A percentile compares a stretch with the other conserved stretches of the same genome.
phyloP scores from a whole-genome alignment of 2,329 filamentous ascomycete genomes.

The Ophiostoma perfectum region DNA sequence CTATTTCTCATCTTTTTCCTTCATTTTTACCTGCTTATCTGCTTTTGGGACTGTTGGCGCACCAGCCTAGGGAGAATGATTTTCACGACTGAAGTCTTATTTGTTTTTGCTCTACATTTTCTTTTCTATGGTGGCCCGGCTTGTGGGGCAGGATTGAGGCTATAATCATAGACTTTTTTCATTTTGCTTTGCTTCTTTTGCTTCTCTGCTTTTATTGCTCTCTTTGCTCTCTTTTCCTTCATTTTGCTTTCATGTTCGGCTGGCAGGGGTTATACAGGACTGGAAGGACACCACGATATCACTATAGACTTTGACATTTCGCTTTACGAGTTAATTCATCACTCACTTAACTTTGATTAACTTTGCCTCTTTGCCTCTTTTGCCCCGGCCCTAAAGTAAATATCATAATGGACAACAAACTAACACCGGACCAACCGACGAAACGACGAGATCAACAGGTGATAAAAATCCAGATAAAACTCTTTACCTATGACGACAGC shows the following conservation, averaged over 20 bases:
- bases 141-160: neutral
- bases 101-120: neutral
- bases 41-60: conserved; percentile 4
- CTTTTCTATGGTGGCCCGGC: neutral
- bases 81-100: neutral
- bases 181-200: neutral
- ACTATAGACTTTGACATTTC: conserved; percentile 16
- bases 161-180: conserved; percentile 5
- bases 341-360: neutral
- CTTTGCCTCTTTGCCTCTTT: neutral
- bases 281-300: conserved; percentile 13
- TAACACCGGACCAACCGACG: too few species aligned
- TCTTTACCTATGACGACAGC: neutral
- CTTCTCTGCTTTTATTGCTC: neutral
- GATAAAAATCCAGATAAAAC: too few species aligned
- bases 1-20: neutral
- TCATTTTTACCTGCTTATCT: neutral
- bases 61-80: conserved; percentile 8
- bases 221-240: neutral
- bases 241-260: neutral
- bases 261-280: conserved; percentile 4
- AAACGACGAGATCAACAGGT: too few species aligned
- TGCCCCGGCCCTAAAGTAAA: neutral
- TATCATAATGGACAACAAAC: too few species aligned
- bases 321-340: neutral